phyloP scores from a whole-genome alignment of 768 basidiomycete species.

The Suillus sp. region DNA sequence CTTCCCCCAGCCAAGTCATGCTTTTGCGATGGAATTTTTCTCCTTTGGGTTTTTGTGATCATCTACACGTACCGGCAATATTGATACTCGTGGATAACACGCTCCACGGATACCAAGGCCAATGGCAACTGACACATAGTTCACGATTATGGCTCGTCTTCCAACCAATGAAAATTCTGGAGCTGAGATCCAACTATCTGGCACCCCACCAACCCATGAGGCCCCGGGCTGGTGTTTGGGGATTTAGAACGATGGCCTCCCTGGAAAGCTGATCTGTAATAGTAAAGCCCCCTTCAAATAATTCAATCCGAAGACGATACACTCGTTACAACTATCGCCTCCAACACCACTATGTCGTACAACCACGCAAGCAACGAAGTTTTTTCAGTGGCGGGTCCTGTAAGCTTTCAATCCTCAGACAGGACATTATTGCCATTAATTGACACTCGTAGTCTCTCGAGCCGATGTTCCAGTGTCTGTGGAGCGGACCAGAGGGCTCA shows the following conservation, averaged over 20 bases:
- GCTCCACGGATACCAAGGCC: not conserved
- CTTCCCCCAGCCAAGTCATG: not conserved
- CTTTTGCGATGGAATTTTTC: not conserved
- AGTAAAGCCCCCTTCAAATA: not conserved
- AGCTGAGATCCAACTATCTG: not conserved
- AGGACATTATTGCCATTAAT: not conserved
- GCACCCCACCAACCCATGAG: not conserved
- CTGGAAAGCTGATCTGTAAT: not conserved
- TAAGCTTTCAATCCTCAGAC: not conserved
- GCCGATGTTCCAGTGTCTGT: not conserved
- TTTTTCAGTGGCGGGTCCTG: not conserved
- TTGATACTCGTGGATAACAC: not conserved
- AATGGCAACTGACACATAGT: not conserved
- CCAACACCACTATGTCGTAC: not conserved
- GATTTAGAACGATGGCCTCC: not conserved
- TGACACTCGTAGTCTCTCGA: not conserved
- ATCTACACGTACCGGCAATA: not conserved
- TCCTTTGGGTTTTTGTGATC: not conserved
- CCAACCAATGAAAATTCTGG: not conserved
- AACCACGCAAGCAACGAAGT: not conserved
- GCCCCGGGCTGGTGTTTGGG: not conserved
- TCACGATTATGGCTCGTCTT: not conserved
- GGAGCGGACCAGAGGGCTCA: not conserved
- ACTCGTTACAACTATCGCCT: not conserved
- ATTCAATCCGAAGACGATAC: not conserved